Evolutionary conservation across 2,329 filamentous ascomycete genomes (phyloP), one percentile per base, ranked within the genome.

Genomic region (Zymoseptoria ardabiliae): DNA sequence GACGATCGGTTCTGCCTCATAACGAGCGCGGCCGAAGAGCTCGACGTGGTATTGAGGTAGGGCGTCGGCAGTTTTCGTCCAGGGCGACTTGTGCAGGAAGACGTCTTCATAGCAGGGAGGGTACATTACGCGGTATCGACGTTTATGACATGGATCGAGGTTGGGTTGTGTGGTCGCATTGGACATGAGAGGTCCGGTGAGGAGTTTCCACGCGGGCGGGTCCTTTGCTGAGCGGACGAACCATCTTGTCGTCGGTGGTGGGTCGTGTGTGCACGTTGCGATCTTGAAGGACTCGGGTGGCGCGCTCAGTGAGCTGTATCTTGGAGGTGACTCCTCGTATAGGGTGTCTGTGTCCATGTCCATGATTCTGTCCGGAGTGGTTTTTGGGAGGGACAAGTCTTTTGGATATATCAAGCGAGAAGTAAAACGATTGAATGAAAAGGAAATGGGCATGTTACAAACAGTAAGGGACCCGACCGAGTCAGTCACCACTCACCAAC

Each of bases 51-150:
- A 63, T 22, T 54, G 55, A 19, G 63, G 65, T n/a, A 66, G 58
- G 9, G 28, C 53, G 30, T 56, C 41, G 13, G 57, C 48, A 23
- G 58, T 56, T 51, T 55, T 35, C 3, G 54, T 50, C 61, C 61
- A 66, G 2, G 55, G 55, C 17, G 58, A 55, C 50, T 63, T 66
- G 57, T 66, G 65, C 25, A 66, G 60, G 49, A 59, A 65, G 53
- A 66, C 65, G 28, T 66, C 65, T 56, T 66, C 63, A 55, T 66
- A 66, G 13, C 58, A 52, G 10, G 61, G 54, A 19, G 65, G 65
- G 30, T 63, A 66, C 52, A 65, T 30, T 20, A 66, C 54, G 19
- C 52, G 28, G 55, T 65, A 66, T 10, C 63, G 57, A 20, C 63
- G 60, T 53, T 66, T 65, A 9, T 57, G 61, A 7, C 55, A 35